Percentiles rank a stretch among this genome's conserved stretches.
phyloP scores from a whole-genome alignment of 139 green algal genomes.

The Parachlorella kessleri region DNA sequence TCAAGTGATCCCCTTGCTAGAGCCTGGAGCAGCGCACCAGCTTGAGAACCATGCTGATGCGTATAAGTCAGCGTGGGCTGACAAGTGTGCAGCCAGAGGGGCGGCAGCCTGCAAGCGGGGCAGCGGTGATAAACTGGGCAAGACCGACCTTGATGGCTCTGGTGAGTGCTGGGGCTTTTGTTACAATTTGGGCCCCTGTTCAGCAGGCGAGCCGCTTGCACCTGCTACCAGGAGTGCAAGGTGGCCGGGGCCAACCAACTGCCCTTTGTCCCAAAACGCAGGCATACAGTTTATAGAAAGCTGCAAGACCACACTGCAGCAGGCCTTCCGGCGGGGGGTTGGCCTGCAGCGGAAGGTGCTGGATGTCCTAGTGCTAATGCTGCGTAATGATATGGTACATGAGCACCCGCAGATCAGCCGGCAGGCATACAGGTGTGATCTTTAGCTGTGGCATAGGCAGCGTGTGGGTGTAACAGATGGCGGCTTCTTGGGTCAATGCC shows the following conservation, averaged over 20 bases:
- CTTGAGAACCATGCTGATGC: neutral
- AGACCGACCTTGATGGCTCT: neutral
- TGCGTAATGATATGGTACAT: slow-evolving; percentile 33
- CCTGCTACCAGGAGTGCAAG: neutral
- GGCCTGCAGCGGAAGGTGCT: slow-evolving; percentile 5
- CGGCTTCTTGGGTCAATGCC: no score
- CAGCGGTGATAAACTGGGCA: neutral
- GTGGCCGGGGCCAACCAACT: neutral
- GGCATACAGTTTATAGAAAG: neutral
- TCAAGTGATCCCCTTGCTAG: no score
- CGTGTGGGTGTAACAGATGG: no score
- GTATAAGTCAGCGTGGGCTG: slow-evolving; percentile 9
- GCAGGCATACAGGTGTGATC: slow-evolving; percentile 1
- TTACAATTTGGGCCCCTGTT: neutral
- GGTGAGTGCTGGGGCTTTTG: neutral
- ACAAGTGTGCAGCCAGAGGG: slow-evolving; percentile 9
- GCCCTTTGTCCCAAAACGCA: neutral
- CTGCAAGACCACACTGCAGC: neutral
- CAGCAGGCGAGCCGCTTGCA: slow-evolving; percentile 2
- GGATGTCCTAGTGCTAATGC: slow-evolving; percentile 28
- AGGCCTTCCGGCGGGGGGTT: slow-evolving; percentile 2
- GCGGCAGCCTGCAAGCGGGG: neutral
- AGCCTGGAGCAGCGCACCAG: slow-evolving; percentile 3
- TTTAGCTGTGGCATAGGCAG: no score
- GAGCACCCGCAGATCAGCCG: slow-evolving; percentile 12